A percentile compares a stretch with the other conserved stretches of the same genome.
Evolutionary conservation across 345 rosid genomes (phyloP).

Genomic region (Salix suchowensis): DNA sequence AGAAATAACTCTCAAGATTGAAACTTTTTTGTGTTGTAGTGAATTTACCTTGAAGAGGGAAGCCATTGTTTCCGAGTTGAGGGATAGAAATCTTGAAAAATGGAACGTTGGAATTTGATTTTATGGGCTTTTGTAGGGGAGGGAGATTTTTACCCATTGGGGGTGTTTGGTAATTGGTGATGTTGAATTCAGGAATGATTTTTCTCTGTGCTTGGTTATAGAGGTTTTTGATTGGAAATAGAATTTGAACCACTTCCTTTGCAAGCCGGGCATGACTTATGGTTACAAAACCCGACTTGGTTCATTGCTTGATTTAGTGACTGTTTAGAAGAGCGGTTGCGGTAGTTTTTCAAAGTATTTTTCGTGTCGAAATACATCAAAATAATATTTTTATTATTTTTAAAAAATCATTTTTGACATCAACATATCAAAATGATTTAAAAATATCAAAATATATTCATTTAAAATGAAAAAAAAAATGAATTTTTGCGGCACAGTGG

Average conservation of each 20-base stretch:
- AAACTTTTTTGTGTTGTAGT: not conserved
- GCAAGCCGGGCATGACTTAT: not conserved
- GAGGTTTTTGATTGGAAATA: not conserved
- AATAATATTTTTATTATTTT: too few species aligned
- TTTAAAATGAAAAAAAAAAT: too few species aligned
- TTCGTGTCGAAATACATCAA: too few species aligned
- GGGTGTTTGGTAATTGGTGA: not conserved
- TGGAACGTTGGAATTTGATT: not conserved
- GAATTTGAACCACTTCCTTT: not conserved
- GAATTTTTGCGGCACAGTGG: too few species aligned
- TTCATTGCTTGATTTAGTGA: too few species aligned
- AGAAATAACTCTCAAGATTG: not conserved
- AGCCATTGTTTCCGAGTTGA: slow-evolving; percentile 42
- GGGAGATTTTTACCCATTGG: not conserved
- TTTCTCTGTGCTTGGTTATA: not conserved
- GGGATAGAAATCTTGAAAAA: not conserved
- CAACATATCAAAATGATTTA: too few species aligned
- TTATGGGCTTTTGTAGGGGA: not conserved
- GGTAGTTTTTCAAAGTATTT: too few species aligned
- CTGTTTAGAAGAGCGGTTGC: too few species aligned
- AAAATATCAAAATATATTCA: too few species aligned
- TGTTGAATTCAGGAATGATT: not conserved
- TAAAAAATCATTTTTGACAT: too few species aligned
- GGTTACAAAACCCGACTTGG: too few species aligned
- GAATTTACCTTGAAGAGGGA: slow-evolving; percentile 67